phyloP scores from a whole-genome alignment of 805 yeast species.

The Tetrapisispora pingtungensis region DNA sequence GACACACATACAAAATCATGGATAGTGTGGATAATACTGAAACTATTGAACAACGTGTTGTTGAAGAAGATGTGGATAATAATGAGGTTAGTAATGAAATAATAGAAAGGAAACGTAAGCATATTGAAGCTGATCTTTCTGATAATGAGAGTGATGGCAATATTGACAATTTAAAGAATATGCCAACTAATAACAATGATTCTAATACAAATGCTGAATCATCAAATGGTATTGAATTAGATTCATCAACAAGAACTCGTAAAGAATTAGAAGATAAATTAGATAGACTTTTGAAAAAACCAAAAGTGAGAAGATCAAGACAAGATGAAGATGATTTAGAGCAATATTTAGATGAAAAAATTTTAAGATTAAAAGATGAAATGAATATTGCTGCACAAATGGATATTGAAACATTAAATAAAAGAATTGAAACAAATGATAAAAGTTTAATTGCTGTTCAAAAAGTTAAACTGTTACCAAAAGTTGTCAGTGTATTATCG shows the following conservation, averaged over 20 bases:
- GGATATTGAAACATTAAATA: constrained; percentile 47
- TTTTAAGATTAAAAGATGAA: constrained; percentile 68
- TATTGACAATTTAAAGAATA: constrained; percentile 4
- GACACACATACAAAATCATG: background rate
- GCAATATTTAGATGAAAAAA: constrained; percentile 86
- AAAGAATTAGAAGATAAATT: constrained; percentile 72
- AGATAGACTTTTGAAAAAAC: constrained; percentile 63
- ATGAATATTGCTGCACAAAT: constrained; percentile 83
- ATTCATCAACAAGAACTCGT: constrained; percentile 34
- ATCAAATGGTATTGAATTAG: constrained; percentile 23
- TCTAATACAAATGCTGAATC: constrained; percentile 5
- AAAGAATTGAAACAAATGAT: constrained; percentile 34
- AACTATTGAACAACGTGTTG: constrained; percentile 1
- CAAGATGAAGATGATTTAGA: constrained; percentile 91
- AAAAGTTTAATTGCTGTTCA: constrained; percentile 35
- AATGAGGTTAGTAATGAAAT: background rate
- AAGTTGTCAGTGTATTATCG: constrained; percentile 64
- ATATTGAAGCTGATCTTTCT: constrained; percentile 16
- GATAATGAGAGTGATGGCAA: constrained; percentile 17
- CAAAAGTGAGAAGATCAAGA: constrained; percentile 50
- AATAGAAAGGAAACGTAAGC: constrained; percentile 21
- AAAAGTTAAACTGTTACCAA: constrained; percentile 70
- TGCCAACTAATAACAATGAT: constrained; percentile 15
- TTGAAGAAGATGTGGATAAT: background rate
- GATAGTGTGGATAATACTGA: background rate